phyloP scores from a whole-genome alignment of 179 eudicot species.

The Silene coronaria region DNA sequence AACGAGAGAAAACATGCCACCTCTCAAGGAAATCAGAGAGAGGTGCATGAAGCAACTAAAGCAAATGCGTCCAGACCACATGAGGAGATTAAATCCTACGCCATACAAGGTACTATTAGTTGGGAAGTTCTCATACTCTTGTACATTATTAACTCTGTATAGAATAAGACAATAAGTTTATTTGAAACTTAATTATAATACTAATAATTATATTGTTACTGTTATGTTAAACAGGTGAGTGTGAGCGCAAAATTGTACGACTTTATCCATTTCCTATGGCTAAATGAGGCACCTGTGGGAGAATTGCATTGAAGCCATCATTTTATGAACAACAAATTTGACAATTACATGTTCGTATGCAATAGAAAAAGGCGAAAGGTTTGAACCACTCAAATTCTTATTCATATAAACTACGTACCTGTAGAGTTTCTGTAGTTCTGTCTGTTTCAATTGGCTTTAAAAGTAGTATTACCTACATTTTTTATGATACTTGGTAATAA shows the following conservation, averaged over 20 bases:
- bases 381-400: neutral
- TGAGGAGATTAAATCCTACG: conserved; percentile 91
- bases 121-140: neutral
- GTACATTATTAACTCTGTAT: neutral
- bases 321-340: neutral
- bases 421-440: neutral
- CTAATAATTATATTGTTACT: neutral
- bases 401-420: conserved; percentile 9
- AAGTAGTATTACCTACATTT: neutral
- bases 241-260: conserved; percentile 87
- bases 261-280: conserved; percentile 95
- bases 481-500: neutral
- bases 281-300: conserved; percentile 97
- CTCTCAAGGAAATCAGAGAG: conserved; percentile 62
- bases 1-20: conserved; percentile 58
- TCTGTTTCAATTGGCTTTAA: neutral
- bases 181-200: neutral
- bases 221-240: conserved; percentile 57
- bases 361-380: conserved; percentile 2
- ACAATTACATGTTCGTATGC: neutral
- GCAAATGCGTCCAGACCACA: conserved; percentile 92
- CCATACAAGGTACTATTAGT: conserved; percentile 71
- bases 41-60: conserved; percentile 71
- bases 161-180: neutral
- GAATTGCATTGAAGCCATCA: conserved; percentile 63